A percentile compares a stretch with the other conserved stretches of the same genome.
These are phyloP conservation scores for Boletus barrowsii DNA, from an alignment of 768 basidiomycete species.

Conservation along the genomic window DNA sequence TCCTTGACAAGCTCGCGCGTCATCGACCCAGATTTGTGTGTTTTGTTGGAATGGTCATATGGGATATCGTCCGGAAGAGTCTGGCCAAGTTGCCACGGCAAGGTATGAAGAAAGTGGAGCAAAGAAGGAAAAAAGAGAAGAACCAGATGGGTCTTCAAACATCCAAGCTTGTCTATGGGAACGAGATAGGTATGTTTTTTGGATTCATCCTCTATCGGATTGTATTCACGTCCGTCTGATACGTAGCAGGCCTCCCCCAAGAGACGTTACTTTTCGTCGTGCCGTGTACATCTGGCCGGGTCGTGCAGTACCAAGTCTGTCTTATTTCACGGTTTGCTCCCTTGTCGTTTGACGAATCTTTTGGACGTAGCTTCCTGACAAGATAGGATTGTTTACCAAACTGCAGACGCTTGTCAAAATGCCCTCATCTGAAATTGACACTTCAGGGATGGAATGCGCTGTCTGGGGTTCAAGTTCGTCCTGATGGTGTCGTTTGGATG, in stretches of 20 bases:
- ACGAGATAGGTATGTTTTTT: slow-evolving; percentile 4
- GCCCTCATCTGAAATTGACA: slow-evolving; percentile 9
- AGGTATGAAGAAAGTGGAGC: neutral
- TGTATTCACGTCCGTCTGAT: neutral
- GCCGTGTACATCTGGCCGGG: slow-evolving; percentile 74
- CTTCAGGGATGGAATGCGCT: slow-evolving; percentile 7
- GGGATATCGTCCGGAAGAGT: slow-evolving; percentile 38
- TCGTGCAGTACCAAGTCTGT: slow-evolving; percentile 67
- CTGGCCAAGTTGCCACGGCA: slow-evolving; percentile 28
- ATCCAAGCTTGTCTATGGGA: slow-evolving; percentile 19
- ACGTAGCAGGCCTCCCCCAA: neutral
- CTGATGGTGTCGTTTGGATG: neutral
- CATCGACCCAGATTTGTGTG: slow-evolving; percentile 67
- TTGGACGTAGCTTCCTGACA: slow-evolving; percentile 39
- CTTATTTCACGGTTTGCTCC: neutral
- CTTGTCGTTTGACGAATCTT: neutral
- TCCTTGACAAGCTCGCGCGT: slow-evolving; percentile 57
- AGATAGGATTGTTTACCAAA: slow-evolving; percentile 40
- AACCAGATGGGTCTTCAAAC: slow-evolving; percentile 20
- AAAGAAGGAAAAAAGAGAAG: slow-evolving; percentile 10
- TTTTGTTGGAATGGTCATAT: slow-evolving; percentile 76
- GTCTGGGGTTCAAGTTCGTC: neutral
- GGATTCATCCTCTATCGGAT: neutral
- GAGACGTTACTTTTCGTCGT: slow-evolving; percentile 76
- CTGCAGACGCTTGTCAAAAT: slow-evolving; percentile 31